phyloP scores from a whole-genome alignment of 345 rosid species.

The Melaleuca alternifolia region DNA sequence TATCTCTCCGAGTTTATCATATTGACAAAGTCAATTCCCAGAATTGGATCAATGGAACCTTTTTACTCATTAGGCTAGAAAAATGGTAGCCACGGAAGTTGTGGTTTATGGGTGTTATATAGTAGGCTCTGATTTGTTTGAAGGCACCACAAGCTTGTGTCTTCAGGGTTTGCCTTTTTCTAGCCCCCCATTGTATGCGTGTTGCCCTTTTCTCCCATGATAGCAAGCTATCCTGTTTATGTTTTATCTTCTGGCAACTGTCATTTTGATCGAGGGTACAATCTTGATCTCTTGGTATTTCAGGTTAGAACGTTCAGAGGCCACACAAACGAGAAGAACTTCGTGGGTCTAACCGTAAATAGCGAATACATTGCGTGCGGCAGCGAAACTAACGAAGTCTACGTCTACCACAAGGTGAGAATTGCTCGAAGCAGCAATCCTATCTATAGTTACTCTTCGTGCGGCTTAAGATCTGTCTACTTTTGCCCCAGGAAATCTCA shows the following conservation, averaged over 20 bases:
- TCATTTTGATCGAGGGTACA: not conserved
- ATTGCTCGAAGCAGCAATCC: not conserved
- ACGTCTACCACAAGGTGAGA: constrained; percentile 89
- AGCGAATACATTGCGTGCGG: constrained; percentile 88
- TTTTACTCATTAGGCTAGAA: not conserved
- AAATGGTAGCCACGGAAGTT: not conserved
- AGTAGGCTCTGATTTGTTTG: not conserved
- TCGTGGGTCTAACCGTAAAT: constrained; percentile 84
- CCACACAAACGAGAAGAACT: constrained; percentile 96
- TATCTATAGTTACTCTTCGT: not conserved
- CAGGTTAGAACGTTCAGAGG: constrained; percentile 90
- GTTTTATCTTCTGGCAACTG: not conserved
- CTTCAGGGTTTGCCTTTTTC: not conserved
- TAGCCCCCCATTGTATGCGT: not conserved
- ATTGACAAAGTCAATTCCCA: not conserved
- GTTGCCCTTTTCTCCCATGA: not conserved
- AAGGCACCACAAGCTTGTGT: not conserved
- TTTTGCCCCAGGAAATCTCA: constrained; percentile 65
- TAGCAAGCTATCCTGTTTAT: not conserved
- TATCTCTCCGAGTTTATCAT: not conserved
- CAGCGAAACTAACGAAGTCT: constrained; percentile 94
- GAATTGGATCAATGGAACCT: not conserved
- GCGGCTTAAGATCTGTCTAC: not conserved
- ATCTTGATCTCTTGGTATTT: not conserved
- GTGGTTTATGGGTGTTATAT: not conserved